Base-by-base conservation (phyloP, 305 asterid species). In the Nicotiana rustica region DNA sequence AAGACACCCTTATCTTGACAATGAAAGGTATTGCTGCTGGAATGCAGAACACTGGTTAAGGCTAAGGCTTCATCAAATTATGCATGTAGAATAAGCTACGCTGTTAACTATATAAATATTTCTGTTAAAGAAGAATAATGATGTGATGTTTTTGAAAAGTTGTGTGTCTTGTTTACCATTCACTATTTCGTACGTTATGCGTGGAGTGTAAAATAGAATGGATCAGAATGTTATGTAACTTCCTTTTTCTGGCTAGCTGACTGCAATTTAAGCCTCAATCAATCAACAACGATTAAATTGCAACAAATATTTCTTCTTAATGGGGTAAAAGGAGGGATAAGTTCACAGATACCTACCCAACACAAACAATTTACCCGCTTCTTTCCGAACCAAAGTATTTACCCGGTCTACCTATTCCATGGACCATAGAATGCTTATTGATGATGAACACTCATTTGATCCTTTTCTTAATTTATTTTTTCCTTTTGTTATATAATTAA, bases 21-120 rank as follows among this genome's bases (percentile, higher is more conserved):
- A 93, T 93, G 97, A 93, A 93, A 90, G 97, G 97, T 67, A 86
- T 93, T 35, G 97, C 96, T 0, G 97, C 97, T 82, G 97, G 97
- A 75, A 59, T 93, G 88, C 96, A 93, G 89, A 93, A 93, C 90
- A 93, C 97, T 5, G 97, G 97, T 84, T 92, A 87, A 82, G 83
- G 10, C 18, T 19, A n/a, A 41, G 73, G 59, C 41, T 21, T 15
- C 4, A 7, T 35, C 49, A 0, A 13, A 7, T 59, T 36, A 41
- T 71, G 81, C 60, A 21, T 71, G 80, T 82, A 14, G 5, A 38
- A 57, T 60, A 75, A 36, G 55, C n/a, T 41, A 3, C 7, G 36
- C 9, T 14, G 14, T 19, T 49, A 49, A 44, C 64, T 70, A 0
- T 41, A 19, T 47, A 0, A 70, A n/a, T 21, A 0, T 73, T 0